Conservation (phyloP, 1,284 basidiomycete species). For the Microbotryum saponariae region DNA sequence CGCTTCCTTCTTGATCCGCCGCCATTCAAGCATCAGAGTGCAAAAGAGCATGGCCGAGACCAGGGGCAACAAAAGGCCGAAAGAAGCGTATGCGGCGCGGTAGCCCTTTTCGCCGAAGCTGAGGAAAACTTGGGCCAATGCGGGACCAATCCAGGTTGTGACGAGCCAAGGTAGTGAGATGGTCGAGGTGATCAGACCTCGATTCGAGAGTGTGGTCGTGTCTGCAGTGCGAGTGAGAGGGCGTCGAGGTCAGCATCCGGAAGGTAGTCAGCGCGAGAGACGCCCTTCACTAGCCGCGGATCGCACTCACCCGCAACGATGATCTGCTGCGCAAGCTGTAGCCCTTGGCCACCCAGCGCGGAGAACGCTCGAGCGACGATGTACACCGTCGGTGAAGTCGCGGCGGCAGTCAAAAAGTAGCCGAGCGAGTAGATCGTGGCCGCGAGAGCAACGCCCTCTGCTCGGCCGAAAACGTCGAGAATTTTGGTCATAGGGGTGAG, state of each 20-base stretch:
- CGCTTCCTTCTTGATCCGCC: slow-evolving; percentile 18
- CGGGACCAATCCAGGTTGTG: slow-evolving; percentile 37
- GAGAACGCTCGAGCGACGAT: slow-evolving; percentile 32
- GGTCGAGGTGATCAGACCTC: slow-evolving; percentile 36
- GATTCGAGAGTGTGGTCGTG: slow-evolving; percentile 36
- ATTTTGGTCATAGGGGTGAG: slow-evolving; percentile 39
- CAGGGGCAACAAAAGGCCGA: slow-evolving; percentile 36
- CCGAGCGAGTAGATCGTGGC: slow-evolving; percentile 35
- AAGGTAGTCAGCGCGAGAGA: background rate
- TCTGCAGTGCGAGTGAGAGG: slow-evolving; percentile 13
- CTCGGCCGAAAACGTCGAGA: slow-evolving; percentile 38
- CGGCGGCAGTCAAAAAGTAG: slow-evolving; percentile 30
- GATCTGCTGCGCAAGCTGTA: slow-evolving; percentile 37
- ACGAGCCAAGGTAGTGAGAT: slow-evolving; percentile 37
- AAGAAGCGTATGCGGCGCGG: slow-evolving; percentile 34
- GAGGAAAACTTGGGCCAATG: slow-evolving; percentile 33
- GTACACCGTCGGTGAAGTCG: slow-evolving; percentile 31
- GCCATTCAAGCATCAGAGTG: slow-evolving; percentile 25
- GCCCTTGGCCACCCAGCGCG: slow-evolving; percentile 35
- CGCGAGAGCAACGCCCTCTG: slow-evolving; percentile 36
- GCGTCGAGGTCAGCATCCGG: background rate
- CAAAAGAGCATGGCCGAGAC: slow-evolving; percentile 30
- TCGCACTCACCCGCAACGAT: slow-evolving; percentile 32
- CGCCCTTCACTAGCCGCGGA: too few species aligned
- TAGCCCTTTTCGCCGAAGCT: slow-evolving; percentile 35